These are phyloP conservation scores for Elsinoe fawcettii DNA, from an alignment of 2,329 filamentous ascomycete species.

Conservation along the genomic window DNA sequence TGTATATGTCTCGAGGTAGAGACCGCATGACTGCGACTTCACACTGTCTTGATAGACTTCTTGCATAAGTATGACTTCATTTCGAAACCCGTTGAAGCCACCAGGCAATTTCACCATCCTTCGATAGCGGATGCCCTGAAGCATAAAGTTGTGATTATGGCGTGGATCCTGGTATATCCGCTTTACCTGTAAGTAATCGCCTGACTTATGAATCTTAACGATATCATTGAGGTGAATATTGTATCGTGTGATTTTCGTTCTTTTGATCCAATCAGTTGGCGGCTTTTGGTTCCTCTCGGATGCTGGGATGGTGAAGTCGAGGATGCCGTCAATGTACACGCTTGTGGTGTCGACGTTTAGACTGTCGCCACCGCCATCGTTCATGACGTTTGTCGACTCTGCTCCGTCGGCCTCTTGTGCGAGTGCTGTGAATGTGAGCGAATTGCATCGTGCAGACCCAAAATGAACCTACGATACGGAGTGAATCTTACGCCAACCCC, in stretches of 20 bases:
- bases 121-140: not conserved
- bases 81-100: not conserved
- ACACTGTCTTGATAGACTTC: not conserved
- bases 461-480: not conserved
- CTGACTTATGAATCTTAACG: not conserved
- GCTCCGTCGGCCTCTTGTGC: not conserved
- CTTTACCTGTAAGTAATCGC: not conserved
- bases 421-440: not conserved
- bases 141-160: not conserved
- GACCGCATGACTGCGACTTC: not conserved
- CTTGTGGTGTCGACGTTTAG: not conserved
- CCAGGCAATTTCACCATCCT: not conserved
- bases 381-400: not conserved
- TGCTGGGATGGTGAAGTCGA: not conserved
- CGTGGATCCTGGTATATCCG: not conserved
- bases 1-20: not conserved
- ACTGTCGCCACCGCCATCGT: not conserved
- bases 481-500: not conserved
- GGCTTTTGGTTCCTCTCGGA: not conserved
- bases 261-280: not conserved
- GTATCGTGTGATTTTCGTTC: not conserved
- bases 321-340: not conserved
- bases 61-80: not conserved
- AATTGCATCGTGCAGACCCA: not conserved
- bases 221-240: not conserved